Evolutionary conservation across 2,329 filamentous ascomycete genomes (phyloP).

Genomic region (Whalleya microplaca): DNA sequence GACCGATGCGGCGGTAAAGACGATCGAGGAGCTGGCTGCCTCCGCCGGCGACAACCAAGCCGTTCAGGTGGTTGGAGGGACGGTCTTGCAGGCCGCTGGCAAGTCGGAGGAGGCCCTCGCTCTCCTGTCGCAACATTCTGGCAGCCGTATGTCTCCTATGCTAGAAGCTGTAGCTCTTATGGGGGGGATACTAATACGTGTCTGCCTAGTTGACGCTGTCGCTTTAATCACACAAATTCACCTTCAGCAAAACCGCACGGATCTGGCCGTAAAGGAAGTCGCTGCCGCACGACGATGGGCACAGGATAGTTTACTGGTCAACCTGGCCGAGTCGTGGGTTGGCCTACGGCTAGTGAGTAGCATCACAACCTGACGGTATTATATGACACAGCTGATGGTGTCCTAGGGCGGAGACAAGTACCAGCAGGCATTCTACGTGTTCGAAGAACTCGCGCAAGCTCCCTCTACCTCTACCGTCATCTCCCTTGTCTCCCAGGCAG

Average conservation of each 20-base stretch:
- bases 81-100: slow-evolving; percentile 76
- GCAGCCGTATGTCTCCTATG: slow-evolving; percentile 67
- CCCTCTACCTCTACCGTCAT: slow-evolving; percentile 77
- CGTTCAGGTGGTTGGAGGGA: slow-evolving; percentile 83
- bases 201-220: slow-evolving; percentile 68
- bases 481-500: slow-evolving; percentile 82
- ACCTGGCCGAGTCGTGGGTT: slow-evolving; percentile 94
- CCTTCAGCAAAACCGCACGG: slow-evolving; percentile 86
- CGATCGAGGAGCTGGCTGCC: slow-evolving; percentile 69
- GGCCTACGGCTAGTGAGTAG: slow-evolving; percentile 77
- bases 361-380: background rate
- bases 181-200: slow-evolving; percentile 23
- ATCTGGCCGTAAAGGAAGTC: slow-evolving; percentile 90
- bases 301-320: slow-evolving; percentile 91
- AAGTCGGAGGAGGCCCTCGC: slow-evolving; percentile 85
- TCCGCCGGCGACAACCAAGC: slow-evolving; percentile 72
- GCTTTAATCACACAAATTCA: slow-evolving; percentile 91
- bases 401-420: slow-evolving; percentile 88
- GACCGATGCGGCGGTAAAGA: slow-evolving; percentile 62
- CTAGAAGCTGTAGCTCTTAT: slow-evolving; percentile 5
- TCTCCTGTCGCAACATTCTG: slow-evolving; percentile 81
- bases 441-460: slow-evolving; percentile 90
- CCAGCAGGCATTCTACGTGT: slow-evolving; percentile 96
- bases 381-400: slow-evolving; percentile 7
- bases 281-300: slow-evolving; percentile 87